phyloP scores from a whole-genome alignment of 352 stramenopile genomes.

The Phytophthora brassicae region DNA sequence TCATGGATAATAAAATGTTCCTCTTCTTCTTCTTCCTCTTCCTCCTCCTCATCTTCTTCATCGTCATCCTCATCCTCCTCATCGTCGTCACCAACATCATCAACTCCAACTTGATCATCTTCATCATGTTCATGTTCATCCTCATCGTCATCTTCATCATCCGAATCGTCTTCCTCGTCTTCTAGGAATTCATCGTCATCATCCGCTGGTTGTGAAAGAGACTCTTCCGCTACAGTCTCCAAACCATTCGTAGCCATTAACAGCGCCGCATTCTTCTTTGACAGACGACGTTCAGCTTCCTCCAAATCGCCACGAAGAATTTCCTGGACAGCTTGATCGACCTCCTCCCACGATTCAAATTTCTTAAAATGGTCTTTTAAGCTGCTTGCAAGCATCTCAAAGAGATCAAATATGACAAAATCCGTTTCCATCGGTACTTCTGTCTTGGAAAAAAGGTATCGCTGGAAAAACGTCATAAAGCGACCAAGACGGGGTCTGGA shows the following conservation, averaged over 20 bases:
- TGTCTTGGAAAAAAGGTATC: conserved; percentile 96
- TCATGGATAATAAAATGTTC: conserved; percentile 90
- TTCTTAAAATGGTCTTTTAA: conserved; percentile 73
- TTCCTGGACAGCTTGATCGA: conserved; percentile 51
- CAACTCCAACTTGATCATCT: conserved; percentile 36
- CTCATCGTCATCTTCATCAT: conserved; percentile 61
- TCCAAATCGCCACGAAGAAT: conserved; percentile 71
- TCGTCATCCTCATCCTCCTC: conserved; percentile 81
- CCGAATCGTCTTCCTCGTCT: conserved; percentile 58
- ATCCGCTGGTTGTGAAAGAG: conserved; percentile 38
- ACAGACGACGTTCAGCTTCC: conserved; percentile 57
- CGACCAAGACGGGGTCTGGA: conserved; percentile 83
- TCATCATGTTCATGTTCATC: conserved; percentile 68
- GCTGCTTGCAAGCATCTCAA: conserved; percentile 57
- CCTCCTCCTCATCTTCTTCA: conserved; percentile 65
- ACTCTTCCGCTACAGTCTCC: conserved; percentile 36
- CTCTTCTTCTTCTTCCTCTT: conserved; percentile 80
- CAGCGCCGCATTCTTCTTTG: conserved; percentile 60
- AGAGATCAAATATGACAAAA: conserved; percentile 88
- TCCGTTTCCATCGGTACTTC: conserved; percentile 94
- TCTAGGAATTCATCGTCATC: conserved; percentile 44
- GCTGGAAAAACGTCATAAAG: conserved; percentile 94
- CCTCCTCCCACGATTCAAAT: conserved; percentile 80
- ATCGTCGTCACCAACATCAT: conserved; percentile 48
- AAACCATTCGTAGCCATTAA: conserved; percentile 36